Conservation (phyloP, 768 basidiomycete species). For the Punctularia strigosozonata region DNA sequence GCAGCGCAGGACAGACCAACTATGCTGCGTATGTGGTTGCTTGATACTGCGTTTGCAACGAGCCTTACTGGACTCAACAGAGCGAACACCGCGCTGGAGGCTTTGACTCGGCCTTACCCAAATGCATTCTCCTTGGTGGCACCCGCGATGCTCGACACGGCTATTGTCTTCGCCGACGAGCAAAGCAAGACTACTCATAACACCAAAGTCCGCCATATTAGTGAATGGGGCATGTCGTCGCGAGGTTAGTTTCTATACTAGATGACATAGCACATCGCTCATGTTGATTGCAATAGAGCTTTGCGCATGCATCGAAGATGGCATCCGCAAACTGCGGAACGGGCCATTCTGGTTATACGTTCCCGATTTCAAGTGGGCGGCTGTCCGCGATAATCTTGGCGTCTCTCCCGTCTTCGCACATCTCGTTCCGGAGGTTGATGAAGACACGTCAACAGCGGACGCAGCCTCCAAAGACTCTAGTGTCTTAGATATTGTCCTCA, state of each 20-base stretch:
- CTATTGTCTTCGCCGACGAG: not conserved
- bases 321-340: slow-evolving; percentile 1
- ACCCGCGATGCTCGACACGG: not conserved
- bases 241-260: not conserved
- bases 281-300: not conserved
- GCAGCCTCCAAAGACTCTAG: not conserved
- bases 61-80: not conserved
- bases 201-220: not conserved
- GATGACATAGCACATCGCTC: too few relatives aligned
- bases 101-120: not conserved
- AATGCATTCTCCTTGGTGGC: not conserved
- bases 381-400: not conserved
- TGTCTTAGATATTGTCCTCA: not conserved
- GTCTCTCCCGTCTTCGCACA: not conserved
- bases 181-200: not conserved
- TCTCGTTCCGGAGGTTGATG: not conserved
- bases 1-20: slow-evolving; percentile 6
- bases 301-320: not conserved
- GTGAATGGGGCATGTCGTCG: not conserved
- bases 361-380: not conserved
- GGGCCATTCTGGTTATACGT: not conserved
- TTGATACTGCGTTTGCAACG: not conserved
- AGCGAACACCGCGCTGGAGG: not conserved
- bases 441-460: not conserved
- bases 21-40: slow-evolving; percentile 2